Evolutionary conservation across 2,329 filamentous ascomycete genomes (phyloP).

Genomic region (Sarocladium oryzae): DNA sequence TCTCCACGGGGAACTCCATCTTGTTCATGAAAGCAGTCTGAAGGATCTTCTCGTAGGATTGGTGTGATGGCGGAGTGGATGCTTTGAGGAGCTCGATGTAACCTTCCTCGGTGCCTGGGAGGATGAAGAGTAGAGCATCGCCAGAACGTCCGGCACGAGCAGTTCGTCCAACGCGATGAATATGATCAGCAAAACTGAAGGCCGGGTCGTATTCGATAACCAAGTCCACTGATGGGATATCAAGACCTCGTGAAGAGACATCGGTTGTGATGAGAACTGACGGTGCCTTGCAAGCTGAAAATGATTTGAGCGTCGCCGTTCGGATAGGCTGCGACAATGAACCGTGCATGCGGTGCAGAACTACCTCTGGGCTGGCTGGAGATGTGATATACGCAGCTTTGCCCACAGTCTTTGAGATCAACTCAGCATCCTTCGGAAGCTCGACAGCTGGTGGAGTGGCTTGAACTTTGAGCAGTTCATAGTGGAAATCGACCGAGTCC

Average conservation of each 20-base stretch:
- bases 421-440: slow-evolving; percentile 24
- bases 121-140: slow-evolving; percentile 80
- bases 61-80: slow-evolving; percentile 39
- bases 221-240: slow-evolving; percentile 89
- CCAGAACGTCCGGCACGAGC: slow-evolving; percentile 87
- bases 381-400: slow-evolving; percentile 68
- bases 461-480: slow-evolving; percentile 62
- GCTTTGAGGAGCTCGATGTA: slow-evolving; percentile 69
- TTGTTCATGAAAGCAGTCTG: slow-evolving; percentile 59
- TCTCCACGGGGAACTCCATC: slow-evolving; percentile 65
- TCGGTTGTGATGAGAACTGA: slow-evolving; percentile 89
- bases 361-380: slow-evolving; percentile 64
- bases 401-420: slow-evolving; percentile 55
- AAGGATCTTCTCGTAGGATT: slow-evolving; percentile 48
- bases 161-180: slow-evolving; percentile 91
- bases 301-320: slow-evolving; percentile 77
- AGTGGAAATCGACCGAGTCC: slow-evolving; percentile 96
- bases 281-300: slow-evolving; percentile 65
- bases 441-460: slow-evolving; percentile 15
- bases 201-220: slow-evolving; percentile 96
- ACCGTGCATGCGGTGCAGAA: slow-evolving; percentile 81
- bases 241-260: slow-evolving; percentile 89
- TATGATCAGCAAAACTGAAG: slow-evolving; percentile 86
- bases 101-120: slow-evolving; percentile 85
- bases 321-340: slow-evolving; percentile 83